Conservation (phyloP, 2,329 filamentous ascomycete genomes). For the Magnaporthiopsis rhizophila region DNA sequence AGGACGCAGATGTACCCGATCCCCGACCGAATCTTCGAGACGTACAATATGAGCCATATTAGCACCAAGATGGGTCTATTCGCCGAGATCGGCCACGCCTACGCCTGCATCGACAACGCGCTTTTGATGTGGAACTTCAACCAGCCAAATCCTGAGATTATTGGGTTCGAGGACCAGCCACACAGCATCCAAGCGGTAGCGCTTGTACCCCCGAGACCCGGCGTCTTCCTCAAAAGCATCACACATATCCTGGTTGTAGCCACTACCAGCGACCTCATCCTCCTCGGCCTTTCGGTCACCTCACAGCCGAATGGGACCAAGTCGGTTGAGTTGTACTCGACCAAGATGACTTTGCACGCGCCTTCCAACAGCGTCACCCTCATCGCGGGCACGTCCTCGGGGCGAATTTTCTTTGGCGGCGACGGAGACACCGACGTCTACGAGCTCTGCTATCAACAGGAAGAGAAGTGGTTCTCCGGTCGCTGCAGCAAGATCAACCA, state of each 20-base stretch:
- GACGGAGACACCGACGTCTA: conserved; percentile 77
- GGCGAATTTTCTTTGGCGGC: conserved; percentile 89
- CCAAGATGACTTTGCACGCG: conserved; percentile 72
- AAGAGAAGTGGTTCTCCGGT: conserved; percentile 93
- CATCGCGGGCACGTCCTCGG: conserved; percentile 74
- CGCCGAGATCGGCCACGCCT: conserved; percentile 88
- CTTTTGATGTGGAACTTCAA: conserved; percentile 98
- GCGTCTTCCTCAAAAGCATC: conserved; percentile 81
- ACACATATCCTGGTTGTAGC: conserved; percentile 85
- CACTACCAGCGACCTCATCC: conserved; percentile 73
- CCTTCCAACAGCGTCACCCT: conserved; percentile 69
- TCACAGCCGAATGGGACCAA: conserved; percentile 61
- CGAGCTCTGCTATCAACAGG: conserved; percentile 92
- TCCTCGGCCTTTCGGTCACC: conserved; percentile 74
- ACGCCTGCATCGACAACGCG: conserved; percentile 91
- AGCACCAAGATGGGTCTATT: conserved; percentile 94
- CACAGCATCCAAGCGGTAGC: conserved; percentile 88
- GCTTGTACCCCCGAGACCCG: conserved; percentile 72
- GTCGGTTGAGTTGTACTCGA: conserved; percentile 75
- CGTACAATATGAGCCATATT: conserved; percentile 81
- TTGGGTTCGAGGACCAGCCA: conserved; percentile 84
- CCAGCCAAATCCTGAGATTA: conserved; percentile 78
- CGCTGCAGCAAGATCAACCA: conserved; percentile 86
- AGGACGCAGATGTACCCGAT: conserved; percentile 81
- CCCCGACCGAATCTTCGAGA: conserved; percentile 84